A percentile compares a stretch with the other conserved stretches of the same genome.
Evolutionary conservation across 108 stramenopile genomes (phyloP).

Genomic region (Skeletonema tropicum): DNA sequence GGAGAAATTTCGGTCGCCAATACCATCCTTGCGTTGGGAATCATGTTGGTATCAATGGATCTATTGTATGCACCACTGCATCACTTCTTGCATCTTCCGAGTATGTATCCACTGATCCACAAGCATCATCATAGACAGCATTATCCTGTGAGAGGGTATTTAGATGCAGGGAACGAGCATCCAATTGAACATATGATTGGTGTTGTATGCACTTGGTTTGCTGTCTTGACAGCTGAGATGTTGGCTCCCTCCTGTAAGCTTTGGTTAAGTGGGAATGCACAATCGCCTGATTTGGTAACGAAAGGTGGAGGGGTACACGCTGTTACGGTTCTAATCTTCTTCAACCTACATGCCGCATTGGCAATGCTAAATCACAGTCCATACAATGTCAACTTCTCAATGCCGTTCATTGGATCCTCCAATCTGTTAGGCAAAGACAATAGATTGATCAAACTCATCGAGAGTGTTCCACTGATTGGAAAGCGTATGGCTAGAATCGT

Average conservation of each 20-base stretch:
- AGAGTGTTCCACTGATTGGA: slow-evolving; percentile 57
- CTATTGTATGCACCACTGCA: slow-evolving; percentile 85
- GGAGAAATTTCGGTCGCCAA: slow-evolving; percentile 62
- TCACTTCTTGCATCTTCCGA: slow-evolving; percentile 79
- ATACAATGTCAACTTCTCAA: slow-evolving; percentile 61
- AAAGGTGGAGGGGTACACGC: slow-evolving; percentile 63
- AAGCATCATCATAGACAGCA: slow-evolving; percentile 96
- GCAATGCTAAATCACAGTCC: slow-evolving; percentile 82
- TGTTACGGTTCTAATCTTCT: slow-evolving; percentile 61
- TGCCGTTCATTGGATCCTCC: slow-evolving; percentile 42
- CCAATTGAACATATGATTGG: slow-evolving; percentile 90
- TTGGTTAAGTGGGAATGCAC: slow-evolving; percentile 6
- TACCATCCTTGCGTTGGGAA: slow-evolving; percentile 69
- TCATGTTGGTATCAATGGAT: slow-evolving; percentile 88
- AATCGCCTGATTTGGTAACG: slow-evolving; percentile 5
- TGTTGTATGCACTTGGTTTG: slow-evolving; percentile 56
- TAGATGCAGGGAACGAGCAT: slow-evolving; percentile 95
- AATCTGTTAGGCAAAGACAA: slow-evolving; percentile 23
- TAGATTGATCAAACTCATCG: slow-evolving; percentile 1
- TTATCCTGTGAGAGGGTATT: slow-evolving; percentile 86
- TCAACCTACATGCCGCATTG: slow-evolving; percentile 75
- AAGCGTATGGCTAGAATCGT: slow-evolving; percentile 58
- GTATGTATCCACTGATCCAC: slow-evolving; percentile 86
- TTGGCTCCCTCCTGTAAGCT: slow-evolving; percentile 17
- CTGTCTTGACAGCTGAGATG: slow-evolving; percentile 51